These are phyloP conservation scores for Candida schatavii DNA, from an alignment of 805 yeast species.

Conservation along the genomic window DNA sequence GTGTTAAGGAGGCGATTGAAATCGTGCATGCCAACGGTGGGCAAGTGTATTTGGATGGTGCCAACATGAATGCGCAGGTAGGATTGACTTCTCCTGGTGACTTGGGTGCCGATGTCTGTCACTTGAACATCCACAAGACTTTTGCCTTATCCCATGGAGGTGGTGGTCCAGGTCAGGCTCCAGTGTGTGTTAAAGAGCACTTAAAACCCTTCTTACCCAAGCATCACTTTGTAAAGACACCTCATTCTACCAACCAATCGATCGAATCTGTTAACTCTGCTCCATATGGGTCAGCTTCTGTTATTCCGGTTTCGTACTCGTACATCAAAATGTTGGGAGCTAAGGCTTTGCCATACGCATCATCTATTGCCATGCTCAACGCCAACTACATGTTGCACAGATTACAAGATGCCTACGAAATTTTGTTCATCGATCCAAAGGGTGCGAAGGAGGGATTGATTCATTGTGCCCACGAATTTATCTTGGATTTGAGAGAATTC, in stretches of 20 bases:
- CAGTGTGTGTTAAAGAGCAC: constrained; percentile 87
- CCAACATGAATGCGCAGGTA: constrained; percentile 99
- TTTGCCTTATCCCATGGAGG: constrained; percentile 99
- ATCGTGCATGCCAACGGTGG: constrained; percentile 85
- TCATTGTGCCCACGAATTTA: constrained; percentile 96
- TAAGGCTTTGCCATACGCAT: constrained; percentile 77
- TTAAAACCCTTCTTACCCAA: constrained; percentile 78
- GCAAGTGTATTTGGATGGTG: constrained; percentile 96
- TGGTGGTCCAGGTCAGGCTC: constrained; percentile 99
- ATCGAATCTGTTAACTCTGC: constrained; percentile 86
- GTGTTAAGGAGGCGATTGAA: constrained; percentile 81
- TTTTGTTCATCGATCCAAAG: constrained; percentile 64
- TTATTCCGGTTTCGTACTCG: constrained; percentile 89
- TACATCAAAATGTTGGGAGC: constrained; percentile 95
- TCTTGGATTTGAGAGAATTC: constrained; percentile 83
- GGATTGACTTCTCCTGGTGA: constrained; percentile 98
- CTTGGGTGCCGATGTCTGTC: constrained; percentile 97
- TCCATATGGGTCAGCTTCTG: constrained; percentile 93
- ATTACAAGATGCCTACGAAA: constrained; percentile 65
- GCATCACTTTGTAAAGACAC: constrained; percentile 61
- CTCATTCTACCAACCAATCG: constrained; percentile 44
- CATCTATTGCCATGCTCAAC: constrained; percentile 86
- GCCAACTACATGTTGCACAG: constrained; percentile 93
- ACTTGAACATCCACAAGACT: constrained; percentile 93
- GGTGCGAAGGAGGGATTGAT: constrained; percentile 47